Percentiles rank a stretch among this genome's conserved stretches.
These are phyloP conservation scores for Amesomyces nigricolor DNA, from an alignment of 2,329 filamentous ascomycete genomes.

Conservation along the genomic window DNA sequence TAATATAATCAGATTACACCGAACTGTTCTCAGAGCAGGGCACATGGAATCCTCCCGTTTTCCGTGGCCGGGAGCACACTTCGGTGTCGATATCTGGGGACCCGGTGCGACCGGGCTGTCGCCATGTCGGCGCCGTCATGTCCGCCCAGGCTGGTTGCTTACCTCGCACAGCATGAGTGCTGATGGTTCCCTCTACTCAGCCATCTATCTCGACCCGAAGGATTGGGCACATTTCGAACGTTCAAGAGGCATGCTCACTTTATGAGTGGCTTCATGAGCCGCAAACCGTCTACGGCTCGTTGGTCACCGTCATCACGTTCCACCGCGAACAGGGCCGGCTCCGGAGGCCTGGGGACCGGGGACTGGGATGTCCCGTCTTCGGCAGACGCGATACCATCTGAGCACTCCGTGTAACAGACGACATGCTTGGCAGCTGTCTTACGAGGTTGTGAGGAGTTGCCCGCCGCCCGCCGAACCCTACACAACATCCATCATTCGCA, in stretches of 20 bases:
- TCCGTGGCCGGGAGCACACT: neutral
- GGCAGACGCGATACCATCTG: constrained; percentile 9
- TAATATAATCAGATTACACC: constrained; percentile 7
- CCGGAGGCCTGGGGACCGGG: neutral
- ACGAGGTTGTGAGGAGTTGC: neutral
- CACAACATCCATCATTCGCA: neutral
- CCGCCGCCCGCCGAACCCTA: neutral
- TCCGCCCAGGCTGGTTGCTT: neutral
- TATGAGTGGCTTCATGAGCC: neutral
- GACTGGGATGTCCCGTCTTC: constrained; percentile 4
- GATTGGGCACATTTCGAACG: neutral
- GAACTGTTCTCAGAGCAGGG: constrained; percentile 2
- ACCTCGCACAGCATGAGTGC: constrained; percentile 9
- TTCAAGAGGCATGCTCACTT: neutral
- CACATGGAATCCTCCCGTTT: neutral
- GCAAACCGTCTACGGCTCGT: neutral
- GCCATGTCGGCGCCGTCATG: neutral
- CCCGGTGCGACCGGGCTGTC: constrained; percentile 3
- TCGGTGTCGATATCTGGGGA: constrained; percentile 2
- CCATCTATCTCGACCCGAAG: neutral
- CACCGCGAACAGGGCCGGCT: neutral
- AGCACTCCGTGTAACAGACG: constrained; percentile 9
- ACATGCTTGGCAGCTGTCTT: constrained; percentile 2
- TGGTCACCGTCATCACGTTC: constrained; percentile 2
- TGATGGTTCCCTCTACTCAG: neutral